Evolutionary conservation across 2,329 filamentous ascomycete species (phyloP).

Genomic region (Ascochyta koolunga): DNA sequence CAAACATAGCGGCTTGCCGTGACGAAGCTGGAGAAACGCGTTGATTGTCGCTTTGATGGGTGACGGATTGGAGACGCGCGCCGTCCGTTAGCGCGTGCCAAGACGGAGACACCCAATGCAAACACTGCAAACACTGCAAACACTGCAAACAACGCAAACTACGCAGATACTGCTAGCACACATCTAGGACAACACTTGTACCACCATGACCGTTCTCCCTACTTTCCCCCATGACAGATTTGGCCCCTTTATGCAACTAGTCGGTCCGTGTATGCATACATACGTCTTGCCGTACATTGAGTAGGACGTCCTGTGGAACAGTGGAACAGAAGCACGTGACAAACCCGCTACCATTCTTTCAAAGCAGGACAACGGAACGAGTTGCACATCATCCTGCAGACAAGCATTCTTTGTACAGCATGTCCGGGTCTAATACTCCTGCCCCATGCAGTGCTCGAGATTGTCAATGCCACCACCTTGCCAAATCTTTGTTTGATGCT

Average conservation of each 20-base stretch:
- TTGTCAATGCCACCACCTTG: not conserved
- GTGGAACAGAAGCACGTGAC: constrained; percentile 9
- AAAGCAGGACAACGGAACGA: constrained; percentile 10
- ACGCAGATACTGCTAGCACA: not conserved
- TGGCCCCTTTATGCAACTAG: not conserved
- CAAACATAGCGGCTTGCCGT: constrained; percentile 10
- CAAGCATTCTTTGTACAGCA: constrained; percentile 6
- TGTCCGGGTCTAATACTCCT: not conserved
- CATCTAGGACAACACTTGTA: not conserved
- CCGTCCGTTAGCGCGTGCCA: not conserved
- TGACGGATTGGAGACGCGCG: constrained; percentile 1
- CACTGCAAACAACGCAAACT: constrained; percentile 8
- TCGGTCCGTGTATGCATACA: constrained; percentile 6
- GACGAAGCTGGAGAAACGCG: constrained; percentile 2
- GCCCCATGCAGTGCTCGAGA: not conserved
- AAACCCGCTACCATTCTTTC: not conserved
- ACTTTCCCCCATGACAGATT: not conserved
- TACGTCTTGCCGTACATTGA: constrained; percentile 1
- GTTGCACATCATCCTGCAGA: constrained; percentile 7
- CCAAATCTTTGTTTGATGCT: not conserved
- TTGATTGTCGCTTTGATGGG: not conserved
- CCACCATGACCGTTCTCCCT: not conserved
- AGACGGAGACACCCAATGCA: not conserved
- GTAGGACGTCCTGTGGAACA: constrained; percentile 8
- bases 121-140: constrained; percentile 7